phyloP scores from a whole-genome alignment of 2,329 filamentous ascomycete genomes.

The Colletotrichum falcatum region DNA sequence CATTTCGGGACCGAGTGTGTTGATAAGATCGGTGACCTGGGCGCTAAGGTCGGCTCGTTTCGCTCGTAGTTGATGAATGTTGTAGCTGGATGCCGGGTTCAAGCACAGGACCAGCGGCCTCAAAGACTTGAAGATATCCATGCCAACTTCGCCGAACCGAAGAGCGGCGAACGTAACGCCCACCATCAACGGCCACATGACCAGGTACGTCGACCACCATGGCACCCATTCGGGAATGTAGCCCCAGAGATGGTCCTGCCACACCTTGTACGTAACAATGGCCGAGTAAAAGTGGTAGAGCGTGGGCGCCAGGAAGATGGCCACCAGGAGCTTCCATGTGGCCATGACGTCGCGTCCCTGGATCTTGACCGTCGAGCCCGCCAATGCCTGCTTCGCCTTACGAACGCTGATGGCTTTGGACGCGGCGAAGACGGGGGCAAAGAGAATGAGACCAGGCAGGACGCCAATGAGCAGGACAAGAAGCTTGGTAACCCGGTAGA shows the following conservation, averaged over 20 bases:
- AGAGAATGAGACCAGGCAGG: conserved; percentile 86
- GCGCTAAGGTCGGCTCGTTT: conserved; percentile 79
- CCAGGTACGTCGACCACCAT: conserved; percentile 79
- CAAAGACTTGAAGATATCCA: conserved; percentile 97
- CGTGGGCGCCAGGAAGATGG: conserved; percentile 83
- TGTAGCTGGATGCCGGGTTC: conserved; percentile 85
- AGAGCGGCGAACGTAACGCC: conserved; percentile 92
- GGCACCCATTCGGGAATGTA: conserved; percentile 83
- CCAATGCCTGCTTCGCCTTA: conserved; percentile 86
- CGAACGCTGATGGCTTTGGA: conserved; percentile 84
- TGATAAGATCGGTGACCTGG: conserved; percentile 92
- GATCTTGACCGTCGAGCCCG: conserved; percentile 88
- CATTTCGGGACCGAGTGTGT: conserved; percentile 93
- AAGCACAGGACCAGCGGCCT: conserved; percentile 88
- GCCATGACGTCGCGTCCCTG: conserved; percentile 91
- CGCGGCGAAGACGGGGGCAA: conserved; percentile 87
- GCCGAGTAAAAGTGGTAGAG: conserved; percentile 86
- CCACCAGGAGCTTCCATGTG: conserved; percentile 94
- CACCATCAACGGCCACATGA: conserved; percentile 84
- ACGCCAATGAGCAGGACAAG: conserved; percentile 81
- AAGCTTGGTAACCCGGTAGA: conserved; percentile 86
- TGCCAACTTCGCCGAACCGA: conserved; percentile 96
- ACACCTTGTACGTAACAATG: conserved; percentile 80
- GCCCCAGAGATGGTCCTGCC: conserved; percentile 85
- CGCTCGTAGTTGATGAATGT: conserved; percentile 80